Conservation (phyloP, 139 green algal genomes). For the Spirogloea muscicola region DNA sequence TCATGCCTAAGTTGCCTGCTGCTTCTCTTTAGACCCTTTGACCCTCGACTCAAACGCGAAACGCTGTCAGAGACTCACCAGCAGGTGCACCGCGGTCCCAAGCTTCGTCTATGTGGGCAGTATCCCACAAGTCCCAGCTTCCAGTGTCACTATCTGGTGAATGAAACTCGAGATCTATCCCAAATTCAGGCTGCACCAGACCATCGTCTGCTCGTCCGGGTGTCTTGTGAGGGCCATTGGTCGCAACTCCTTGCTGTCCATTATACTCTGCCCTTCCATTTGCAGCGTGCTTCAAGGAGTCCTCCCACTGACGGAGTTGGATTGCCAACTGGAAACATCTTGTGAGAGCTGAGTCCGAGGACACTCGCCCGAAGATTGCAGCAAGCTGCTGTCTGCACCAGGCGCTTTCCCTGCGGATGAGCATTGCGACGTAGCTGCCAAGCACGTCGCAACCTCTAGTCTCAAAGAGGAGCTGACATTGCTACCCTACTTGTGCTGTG, state of each 20-base stretch:
- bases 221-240: not conserved
- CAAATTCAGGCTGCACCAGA: slow-evolving; percentile 5
- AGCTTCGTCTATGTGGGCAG: too few relatives aligned
- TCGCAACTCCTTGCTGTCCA: not conserved
- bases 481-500: not conserved
- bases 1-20: not conserved
- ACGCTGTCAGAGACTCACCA: too few relatives aligned
- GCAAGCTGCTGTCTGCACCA: slow-evolving; percentile 25
- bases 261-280: not conserved
- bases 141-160: not conserved
- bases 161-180: slow-evolving; percentile 15
- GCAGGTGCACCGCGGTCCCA: too few relatives aligned
- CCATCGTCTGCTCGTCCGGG: not conserved
- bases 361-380: slow-evolving; percentile 4
- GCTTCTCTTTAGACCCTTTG: not conserved
- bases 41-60: not conserved
- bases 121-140: not conserved
- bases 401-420: too few relatives aligned
- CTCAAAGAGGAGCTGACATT: slow-evolving; percentile 5
- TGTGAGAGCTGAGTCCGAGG: slow-evolving; percentile 18
- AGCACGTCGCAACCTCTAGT: not conserved
- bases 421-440: too few relatives aligned
- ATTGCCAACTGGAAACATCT: slow-evolving; percentile 14
- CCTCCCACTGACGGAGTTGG: slow-evolving; percentile 5
- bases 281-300: not conserved